phyloP scores from a whole-genome alignment of 2,329 filamentous ascomycete genomes.

The Davidsoniella australis region DNA sequence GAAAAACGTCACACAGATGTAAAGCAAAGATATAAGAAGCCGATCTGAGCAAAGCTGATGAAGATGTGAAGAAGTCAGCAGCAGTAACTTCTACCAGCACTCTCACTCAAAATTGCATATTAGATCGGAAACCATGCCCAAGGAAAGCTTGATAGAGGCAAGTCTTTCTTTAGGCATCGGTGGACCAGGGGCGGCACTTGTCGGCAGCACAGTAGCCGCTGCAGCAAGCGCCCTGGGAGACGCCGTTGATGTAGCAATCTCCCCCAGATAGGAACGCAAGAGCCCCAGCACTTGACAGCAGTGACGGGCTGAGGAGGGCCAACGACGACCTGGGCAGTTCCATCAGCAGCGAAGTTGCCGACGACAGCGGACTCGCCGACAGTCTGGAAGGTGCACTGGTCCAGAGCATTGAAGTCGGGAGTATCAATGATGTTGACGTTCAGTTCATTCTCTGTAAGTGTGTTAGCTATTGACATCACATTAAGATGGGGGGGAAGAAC shows the following conservation, averaged over 20 bases:
- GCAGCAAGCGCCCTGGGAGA: constrained; percentile 25
- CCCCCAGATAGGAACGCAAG: constrained; percentile 25
- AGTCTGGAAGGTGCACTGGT: constrained; percentile 28
- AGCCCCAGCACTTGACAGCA: constrained; percentile 25
- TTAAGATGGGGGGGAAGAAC: not conserved
- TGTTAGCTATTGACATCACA: constrained; percentile 2
- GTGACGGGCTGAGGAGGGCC: constrained; percentile 28
- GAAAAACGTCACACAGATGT: not conserved
- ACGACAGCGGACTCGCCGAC: constrained; percentile 15
- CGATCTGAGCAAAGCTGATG: too few relatives aligned
- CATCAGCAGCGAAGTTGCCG: constrained; percentile 17
- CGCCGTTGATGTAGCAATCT: constrained; percentile 22
- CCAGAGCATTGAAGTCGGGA: constrained; percentile 26
- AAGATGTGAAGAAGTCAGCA: too few relatives aligned
- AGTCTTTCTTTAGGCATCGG: not conserved
- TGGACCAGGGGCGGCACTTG: constrained; percentile 22
- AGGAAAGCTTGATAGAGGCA: too few relatives aligned
- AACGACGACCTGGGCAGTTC: constrained; percentile 25
- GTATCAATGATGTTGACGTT: constrained; percentile 25
- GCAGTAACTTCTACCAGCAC: too few relatives aligned
- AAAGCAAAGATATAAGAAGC: too few relatives aligned
- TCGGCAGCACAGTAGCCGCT: constrained; percentile 26
- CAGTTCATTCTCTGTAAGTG: constrained; percentile 22
- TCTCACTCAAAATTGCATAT: too few relatives aligned
- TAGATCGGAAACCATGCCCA: too few relatives aligned